Base-by-base conservation (phyloP, 306 rosid genomes). In the Rosa rugosa region DNA sequence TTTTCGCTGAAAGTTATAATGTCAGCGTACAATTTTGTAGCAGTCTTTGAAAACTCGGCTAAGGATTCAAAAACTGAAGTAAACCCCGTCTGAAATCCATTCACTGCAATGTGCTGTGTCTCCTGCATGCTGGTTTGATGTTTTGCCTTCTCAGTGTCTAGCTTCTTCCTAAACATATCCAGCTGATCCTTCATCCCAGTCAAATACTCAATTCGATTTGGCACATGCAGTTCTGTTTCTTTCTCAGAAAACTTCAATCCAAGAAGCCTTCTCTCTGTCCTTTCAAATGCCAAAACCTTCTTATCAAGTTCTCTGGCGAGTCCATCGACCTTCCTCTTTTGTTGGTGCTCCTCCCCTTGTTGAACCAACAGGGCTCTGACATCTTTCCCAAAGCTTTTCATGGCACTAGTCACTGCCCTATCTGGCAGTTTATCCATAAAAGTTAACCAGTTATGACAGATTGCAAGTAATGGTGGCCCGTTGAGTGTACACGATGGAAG, bases 331-430 rank as follows among this genome's bases (percentile, higher is more conserved):
- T 71, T 89, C 86, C 92, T 84, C 71, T 91, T 91, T 60, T 89
- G 97, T 51, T 86, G 92, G 81, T 86, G 91, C 84, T 91, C 97
- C 71, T 91, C 83, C 41, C 85, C 86, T 79, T 91, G 97, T 62
- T 88, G 89, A 80, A 13, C 71, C 97, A 88, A 81, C 53, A 89
- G 72, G 69, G 91, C 81, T 46, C 75, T 81, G 68, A 91, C 66
- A 46, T 89, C 89, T 81, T 88, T 89, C 74, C 69, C 80, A 0
- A 85, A 51, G 14, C 88, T 84, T 85, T 85, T 91, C 87, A 91
- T 77, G 44, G 94, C 84, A 27, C 74, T 42, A 6, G 78, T 53
- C 60, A 91, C 97, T 83, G 80, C 80, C 79, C 77, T 78, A 78
- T 86, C 86, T 1, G 93, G 97, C 44, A 91, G 77, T 76, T 85